phyloP scores from a whole-genome alignment of 192 early-diverging fungal genomes.

The Rhizophagus prolifer region DNA sequence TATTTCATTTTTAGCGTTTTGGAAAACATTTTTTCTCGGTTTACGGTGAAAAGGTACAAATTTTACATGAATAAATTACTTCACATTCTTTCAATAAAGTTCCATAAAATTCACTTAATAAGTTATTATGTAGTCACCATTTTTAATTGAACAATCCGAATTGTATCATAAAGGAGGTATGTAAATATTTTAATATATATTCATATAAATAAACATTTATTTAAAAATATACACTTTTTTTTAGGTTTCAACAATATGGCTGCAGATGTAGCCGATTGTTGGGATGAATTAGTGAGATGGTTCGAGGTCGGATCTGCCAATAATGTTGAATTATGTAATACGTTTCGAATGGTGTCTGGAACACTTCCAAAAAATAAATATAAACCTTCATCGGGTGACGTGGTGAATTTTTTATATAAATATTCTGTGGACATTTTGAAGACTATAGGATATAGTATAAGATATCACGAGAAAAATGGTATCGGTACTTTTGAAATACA shows the following conservation, averaged over 20 bases:
- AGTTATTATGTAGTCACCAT: slow-evolving; percentile 55
- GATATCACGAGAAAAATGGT: background rate
- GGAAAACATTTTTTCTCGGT: slow-evolving; percentile 58
- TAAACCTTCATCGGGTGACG: background rate
- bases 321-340: background rate
- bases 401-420: slow-evolving; percentile 3
- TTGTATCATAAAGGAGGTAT: slow-evolving; percentile 73
- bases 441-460: background rate
- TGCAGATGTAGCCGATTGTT: slow-evolving; percentile 56
- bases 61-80: background rate
- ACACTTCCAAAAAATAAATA: background rate
- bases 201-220: slow-evolving; percentile 39
- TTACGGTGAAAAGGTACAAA: slow-evolving; percentile 53
- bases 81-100: background rate
- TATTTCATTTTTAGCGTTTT: slow-evolving; percentile 31
- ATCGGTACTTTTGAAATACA: background rate
- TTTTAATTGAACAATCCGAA: slow-evolving; percentile 70
- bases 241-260: slow-evolving; percentile 62
- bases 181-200: slow-evolving; percentile 17
- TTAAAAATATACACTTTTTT: slow-evolving; percentile 24
- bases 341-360: background rate
- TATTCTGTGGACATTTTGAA: background rate
- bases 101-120: background rate
- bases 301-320: slow-evolving; percentile 38
- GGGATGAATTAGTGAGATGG: slow-evolving; percentile 45